Percentiles rank a stretch among this genome's conserved stretches.
Evolutionary conservation across 805 yeast species (phyloP).

Genomic region (Nakazawaea molendinolei): DNA sequence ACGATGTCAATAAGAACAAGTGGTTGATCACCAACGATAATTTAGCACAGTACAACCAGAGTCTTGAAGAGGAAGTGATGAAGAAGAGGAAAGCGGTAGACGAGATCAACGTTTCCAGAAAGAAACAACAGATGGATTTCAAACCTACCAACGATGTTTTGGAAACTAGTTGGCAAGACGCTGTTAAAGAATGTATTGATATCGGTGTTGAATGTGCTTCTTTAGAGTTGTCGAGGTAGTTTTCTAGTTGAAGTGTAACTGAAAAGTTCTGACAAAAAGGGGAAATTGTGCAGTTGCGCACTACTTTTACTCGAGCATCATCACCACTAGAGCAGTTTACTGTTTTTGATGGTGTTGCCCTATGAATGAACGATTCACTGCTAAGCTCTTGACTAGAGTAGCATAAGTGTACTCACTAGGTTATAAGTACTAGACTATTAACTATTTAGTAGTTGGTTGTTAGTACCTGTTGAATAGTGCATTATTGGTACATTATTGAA

Average conservation of each 20-base stretch:
- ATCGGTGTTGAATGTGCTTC: conserved; percentile 29
- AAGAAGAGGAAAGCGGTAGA: conserved; percentile 37
- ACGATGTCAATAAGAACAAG: conserved; percentile 20
- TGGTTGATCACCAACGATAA: conserved; percentile 31
- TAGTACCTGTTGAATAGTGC: too few relatives aligned
- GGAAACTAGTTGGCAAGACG: conserved; percentile 44
- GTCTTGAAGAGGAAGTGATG: conserved; percentile 22
- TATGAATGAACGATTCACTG: too few relatives aligned
- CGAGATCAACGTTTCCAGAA: conserved; percentile 35
- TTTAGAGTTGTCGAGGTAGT: conserved; percentile 15
- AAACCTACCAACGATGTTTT: conserved; percentile 39
- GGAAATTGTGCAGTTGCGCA: too few relatives aligned
- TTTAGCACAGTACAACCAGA: conserved; percentile 22
- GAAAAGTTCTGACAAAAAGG: neutral
- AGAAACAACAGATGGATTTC: conserved; percentile 34
- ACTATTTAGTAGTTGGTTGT: too few relatives aligned
- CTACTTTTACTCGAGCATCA: too few relatives aligned
- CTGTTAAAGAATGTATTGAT: conserved; percentile 32
- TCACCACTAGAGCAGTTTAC: too few relatives aligned
- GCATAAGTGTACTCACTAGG: too few relatives aligned
- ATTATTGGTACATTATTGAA: too few relatives aligned
- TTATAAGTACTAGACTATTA: too few relatives aligned
- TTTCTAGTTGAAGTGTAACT: neutral
- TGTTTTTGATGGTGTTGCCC: too few relatives aligned
- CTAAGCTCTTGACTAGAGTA: too few relatives aligned